Evolutionary conservation across 2,329 filamentous ascomycete species (phyloP), one percentile per base, ranked within the genome.

Genomic region (Didymella segeticola): DNA sequence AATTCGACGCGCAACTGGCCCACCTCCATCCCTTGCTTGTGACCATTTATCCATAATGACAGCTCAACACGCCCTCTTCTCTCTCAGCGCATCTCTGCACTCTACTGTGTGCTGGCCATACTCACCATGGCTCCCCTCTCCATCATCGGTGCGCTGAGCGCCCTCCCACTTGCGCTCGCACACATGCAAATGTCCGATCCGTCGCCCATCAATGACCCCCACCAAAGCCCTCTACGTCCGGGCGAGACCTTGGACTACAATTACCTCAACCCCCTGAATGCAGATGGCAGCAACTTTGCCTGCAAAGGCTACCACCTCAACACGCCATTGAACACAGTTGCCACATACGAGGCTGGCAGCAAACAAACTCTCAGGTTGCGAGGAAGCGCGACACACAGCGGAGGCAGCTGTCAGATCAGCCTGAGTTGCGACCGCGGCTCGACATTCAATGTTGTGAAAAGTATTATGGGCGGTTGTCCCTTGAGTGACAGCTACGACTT

Each of bases 351-450:
- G 4, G 82, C 86, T 5, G 90, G 90, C 27, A 73, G 80, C 50
- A 74, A 78, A 23, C 86, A 90, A 75, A 83, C 83, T 61, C 80
- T 92, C 75, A 83, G 81, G 54, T 77, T 93, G 47, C 77, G 75
- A 53, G 89, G 89, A 29, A 82, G 82, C 43, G 77, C 75, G 8
- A 75, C 73, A 14, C 89, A 91, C 76, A 78, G 80, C 30, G 89
- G 90, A 31, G 90, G 90, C 33, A 90, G 86, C 9, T 93, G 90
- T 76, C 90, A 95, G 76, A 79, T 90, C 39, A 85, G 87, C 2
- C 79, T 93, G 23, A 90, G 87, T 26, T 90, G 88, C 75, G 89
- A 93, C 77, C 79, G 84, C 58, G 89, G 89, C 75, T 79, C 50
- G 85, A 83, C 17, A n/a, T 93, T 89, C 79, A 86, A 82, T 56